Evolutionary conservation across 1,139 yeast genomes (phyloP).

Genomic region (Geotrichum bryndzae): DNA sequence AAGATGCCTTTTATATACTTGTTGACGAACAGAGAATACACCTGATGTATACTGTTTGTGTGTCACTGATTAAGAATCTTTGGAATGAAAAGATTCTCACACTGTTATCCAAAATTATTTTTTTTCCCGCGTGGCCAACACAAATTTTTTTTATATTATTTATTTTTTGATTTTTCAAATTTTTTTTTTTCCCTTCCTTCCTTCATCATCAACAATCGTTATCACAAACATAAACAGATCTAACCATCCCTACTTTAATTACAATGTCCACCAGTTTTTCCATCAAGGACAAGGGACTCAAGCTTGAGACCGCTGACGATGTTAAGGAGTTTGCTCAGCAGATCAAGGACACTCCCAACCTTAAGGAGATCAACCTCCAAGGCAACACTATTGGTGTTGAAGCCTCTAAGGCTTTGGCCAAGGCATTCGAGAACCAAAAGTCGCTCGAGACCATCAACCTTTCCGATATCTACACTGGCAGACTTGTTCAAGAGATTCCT

Average conservation of each 20-base stretch:
- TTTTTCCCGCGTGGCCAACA: background rate
- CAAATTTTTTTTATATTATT: background rate
- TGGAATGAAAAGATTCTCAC: background rate
- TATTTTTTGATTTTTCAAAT: background rate
- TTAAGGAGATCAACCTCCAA: conserved; percentile 67
- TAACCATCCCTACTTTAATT: background rate
- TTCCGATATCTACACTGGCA: conserved; percentile 90
- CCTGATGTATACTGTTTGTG: too few relatives aligned
- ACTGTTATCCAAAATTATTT: background rate
- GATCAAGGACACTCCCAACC: conserved; percentile 39
- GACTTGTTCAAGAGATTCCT: conserved; percentile 93
- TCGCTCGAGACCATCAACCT: conserved; percentile 61
- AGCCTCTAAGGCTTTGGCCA: conserved; percentile 70
- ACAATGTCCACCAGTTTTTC: conserved; percentile 37
- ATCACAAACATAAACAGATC: background rate
- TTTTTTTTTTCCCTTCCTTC: background rate
- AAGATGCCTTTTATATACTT: too few relatives aligned
- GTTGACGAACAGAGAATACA: too few relatives aligned
- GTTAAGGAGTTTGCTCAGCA: conserved; percentile 59
- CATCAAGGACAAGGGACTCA: conserved; percentile 69
- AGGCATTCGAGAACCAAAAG: conserved; percentile 42
- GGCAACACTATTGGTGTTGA: conserved; percentile 95
- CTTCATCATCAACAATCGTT: background rate
- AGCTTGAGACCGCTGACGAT: conserved; percentile 65
- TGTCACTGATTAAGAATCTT: too few relatives aligned